Conservation (phyloP, 768 basidiomycete genomes). For the Lyophyllum atratum region DNA sequence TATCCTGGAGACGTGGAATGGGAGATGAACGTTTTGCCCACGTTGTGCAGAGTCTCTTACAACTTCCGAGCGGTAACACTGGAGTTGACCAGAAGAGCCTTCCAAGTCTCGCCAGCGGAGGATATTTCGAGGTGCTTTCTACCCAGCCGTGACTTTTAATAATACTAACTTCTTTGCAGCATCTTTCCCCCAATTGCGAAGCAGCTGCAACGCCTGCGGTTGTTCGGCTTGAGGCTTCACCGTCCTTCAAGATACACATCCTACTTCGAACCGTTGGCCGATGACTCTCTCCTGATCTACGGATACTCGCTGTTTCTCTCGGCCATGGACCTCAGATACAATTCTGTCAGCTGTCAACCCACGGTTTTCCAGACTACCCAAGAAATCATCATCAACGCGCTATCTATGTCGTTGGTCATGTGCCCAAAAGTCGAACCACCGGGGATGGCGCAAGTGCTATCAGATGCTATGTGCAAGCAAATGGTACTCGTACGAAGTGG, state of each 20-base stretch:
- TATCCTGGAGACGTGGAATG: slow-evolving; percentile 32
- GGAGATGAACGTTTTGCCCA: slow-evolving; percentile 33
- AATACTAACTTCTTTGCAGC: not conserved
- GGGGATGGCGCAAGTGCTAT: slow-evolving; percentile 25
- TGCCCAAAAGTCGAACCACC: slow-evolving; percentile 27
- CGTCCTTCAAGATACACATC: slow-evolving; percentile 20
- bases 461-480: slow-evolving; percentile 10
- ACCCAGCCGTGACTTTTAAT: slow-evolving; percentile 3
- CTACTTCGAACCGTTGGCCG: slow-evolving; percentile 25
- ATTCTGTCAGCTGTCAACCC: slow-evolving; percentile 19
- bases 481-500: slow-evolving; percentile 12
- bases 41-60: slow-evolving; percentile 33
- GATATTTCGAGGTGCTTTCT: slow-evolving; percentile 16
- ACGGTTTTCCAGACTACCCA: slow-evolving; percentile 27
- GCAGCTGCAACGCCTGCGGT: slow-evolving; percentile 17
- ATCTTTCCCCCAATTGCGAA: slow-evolving; percentile 10
- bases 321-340: slow-evolving; percentile 27
- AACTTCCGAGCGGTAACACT: slow-evolving; percentile 35
- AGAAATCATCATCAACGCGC: slow-evolving; percentile 25
- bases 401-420: slow-evolving; percentile 24
- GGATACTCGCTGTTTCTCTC: slow-evolving; percentile 33
- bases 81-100: slow-evolving; percentile 33
- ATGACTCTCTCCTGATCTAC: slow-evolving; percentile 27
- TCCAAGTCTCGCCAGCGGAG: slow-evolving; percentile 17
- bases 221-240: slow-evolving; percentile 25